phyloP scores from a whole-genome alignment of 2,329 filamentous ascomycete genomes.

The Tetracladium maxilliforme region DNA sequence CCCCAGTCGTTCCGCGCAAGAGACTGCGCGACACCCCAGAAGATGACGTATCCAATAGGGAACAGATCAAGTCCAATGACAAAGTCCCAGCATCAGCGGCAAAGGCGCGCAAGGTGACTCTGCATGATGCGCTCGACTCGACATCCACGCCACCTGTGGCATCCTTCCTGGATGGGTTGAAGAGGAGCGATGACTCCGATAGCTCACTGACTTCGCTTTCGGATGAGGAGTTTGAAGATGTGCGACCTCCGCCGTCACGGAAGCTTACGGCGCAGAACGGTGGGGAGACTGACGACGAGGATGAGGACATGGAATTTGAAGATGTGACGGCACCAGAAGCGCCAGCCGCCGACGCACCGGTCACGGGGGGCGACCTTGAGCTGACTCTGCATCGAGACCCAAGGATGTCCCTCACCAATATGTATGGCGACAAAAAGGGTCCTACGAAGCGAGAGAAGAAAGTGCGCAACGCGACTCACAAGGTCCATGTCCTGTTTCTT shows the following conservation, averaged over 20 bases:
- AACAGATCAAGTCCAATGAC: constrained; percentile 7
- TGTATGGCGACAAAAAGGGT: constrained; percentile 59
- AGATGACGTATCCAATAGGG: no score
- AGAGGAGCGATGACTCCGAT: constrained; percentile 24
- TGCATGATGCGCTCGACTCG: constrained; percentile 47
- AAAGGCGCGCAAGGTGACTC: constrained; percentile 31
- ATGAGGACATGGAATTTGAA: constrained; percentile 50
- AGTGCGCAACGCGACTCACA: constrained; percentile 67
- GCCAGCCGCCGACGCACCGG: constrained; percentile 25
- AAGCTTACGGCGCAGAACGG: constrained; percentile 26
- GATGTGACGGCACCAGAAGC: constrained; percentile 27
- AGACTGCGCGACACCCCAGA: constrained; percentile 29
- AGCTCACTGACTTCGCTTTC: constrained; percentile 14
- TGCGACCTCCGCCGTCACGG: constrained; percentile 20
- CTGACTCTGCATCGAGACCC: constrained; percentile 51
- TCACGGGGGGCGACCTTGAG: constrained; percentile 53
- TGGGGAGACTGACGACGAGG: constrained; percentile 32
- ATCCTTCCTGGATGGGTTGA: constrained; percentile 25
- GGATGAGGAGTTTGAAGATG: constrained; percentile 5
- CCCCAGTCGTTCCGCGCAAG: constrained; percentile 54
- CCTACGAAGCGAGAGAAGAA: constrained; percentile 72
- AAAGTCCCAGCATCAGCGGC: constrained; percentile 13
- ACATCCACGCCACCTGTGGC: constrained; percentile 19
- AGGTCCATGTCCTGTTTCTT: constrained; percentile 74
- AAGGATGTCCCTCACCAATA: constrained; percentile 43